Conservation (phyloP, 75 land plant species). For the Sequoia sempervirens region DNA sequence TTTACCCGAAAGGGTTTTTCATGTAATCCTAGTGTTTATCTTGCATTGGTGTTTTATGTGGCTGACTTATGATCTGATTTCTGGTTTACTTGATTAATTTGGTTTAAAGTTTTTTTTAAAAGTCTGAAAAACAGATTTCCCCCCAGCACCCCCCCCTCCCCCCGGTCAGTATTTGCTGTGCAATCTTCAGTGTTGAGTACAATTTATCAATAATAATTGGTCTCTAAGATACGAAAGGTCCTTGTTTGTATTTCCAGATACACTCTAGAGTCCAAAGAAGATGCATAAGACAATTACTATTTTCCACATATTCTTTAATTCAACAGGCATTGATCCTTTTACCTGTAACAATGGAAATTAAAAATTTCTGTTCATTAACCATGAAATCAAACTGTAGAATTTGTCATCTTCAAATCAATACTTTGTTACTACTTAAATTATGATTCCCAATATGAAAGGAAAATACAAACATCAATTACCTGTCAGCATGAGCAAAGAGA, state of each 20-base stretch:
- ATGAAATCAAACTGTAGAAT: background rate
- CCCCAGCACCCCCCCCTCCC: too few relatives aligned
- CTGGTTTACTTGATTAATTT: too few relatives aligned
- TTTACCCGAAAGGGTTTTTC: too few relatives aligned
- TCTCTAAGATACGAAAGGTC: background rate
- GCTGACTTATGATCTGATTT: too few relatives aligned
- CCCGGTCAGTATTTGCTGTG: too few relatives aligned
- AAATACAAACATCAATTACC: constrained; percentile 27
- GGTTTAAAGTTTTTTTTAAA: too few relatives aligned
- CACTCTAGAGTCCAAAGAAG: background rate
- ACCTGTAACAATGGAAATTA: background rate
- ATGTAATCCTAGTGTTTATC: too few relatives aligned
- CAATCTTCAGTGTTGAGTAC: too few relatives aligned
- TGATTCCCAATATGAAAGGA: constrained; percentile 10
- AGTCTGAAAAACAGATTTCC: too few relatives aligned
- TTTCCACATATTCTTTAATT: background rate
- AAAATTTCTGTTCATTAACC: background rate
- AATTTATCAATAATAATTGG: too few relatives aligned
- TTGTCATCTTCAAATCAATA: background rate
- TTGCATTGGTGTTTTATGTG: too few relatives aligned
- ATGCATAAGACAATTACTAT: background rate
- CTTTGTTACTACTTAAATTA: background rate
- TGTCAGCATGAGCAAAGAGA: constrained; percentile 95
- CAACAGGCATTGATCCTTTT: background rate
- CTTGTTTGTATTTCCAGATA: background rate